These are phyloP conservation scores for Daldinia caldariorum DNA, from an alignment of 495 filamentous ascomycete genomes.

Conservation along the genomic window DNA sequence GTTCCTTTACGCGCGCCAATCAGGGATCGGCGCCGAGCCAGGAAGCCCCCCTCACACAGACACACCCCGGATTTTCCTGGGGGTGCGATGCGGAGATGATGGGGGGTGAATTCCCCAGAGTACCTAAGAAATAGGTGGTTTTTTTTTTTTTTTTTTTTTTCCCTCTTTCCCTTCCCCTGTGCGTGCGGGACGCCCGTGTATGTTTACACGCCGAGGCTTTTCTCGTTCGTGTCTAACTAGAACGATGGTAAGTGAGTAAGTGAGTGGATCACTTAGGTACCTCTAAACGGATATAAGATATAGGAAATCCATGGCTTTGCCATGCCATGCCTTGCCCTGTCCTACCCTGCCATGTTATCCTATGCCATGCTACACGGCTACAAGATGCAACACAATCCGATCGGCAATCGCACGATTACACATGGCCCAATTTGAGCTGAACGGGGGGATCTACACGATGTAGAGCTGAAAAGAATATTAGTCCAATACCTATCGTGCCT, in stretches of 20 bases:
- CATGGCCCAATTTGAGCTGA: conserved; percentile 6
- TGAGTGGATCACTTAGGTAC: neutral
- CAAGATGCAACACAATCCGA: neutral
- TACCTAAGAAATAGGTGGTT: too few relatives aligned
- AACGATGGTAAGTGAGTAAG: too few relatives aligned
- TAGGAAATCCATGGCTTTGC: too few relatives aligned
- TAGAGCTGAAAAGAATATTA: conserved; percentile 9
- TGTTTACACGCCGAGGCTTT: neutral
- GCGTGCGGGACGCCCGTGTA: neutral
- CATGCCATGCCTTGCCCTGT: too few relatives aligned
- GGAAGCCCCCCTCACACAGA: too few relatives aligned
- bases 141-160: too few relatives aligned
- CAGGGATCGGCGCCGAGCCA: neutral
- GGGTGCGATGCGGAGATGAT: conserved; percentile 33
- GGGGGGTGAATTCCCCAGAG: neutral
- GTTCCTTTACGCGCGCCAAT: conserved; percentile 32
- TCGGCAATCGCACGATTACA: neutral
- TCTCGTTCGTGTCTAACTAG: neutral
- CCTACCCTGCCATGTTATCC: too few relatives aligned
- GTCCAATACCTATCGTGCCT: neutral
- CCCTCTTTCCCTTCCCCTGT: neutral
- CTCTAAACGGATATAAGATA: too few relatives aligned
- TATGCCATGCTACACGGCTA: neutral
- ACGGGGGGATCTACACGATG: neutral
- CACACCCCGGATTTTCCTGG: too few relatives aligned